These are phyloP conservation scores for Entomortierella chlamydospora DNA, from an alignment of 192 early-diverging fungal genomes.

Conservation along the genomic window DNA sequence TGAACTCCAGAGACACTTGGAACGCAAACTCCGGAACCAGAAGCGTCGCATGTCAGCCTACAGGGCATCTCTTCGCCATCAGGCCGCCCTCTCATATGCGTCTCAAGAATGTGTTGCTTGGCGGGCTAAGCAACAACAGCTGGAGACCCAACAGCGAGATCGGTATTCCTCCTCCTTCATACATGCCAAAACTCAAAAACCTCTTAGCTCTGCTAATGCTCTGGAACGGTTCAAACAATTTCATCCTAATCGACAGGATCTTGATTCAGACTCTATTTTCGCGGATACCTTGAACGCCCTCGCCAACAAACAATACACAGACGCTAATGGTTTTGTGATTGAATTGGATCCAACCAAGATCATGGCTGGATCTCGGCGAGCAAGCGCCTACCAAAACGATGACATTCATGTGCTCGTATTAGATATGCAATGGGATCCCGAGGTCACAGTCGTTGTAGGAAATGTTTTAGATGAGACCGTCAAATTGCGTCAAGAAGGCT, in stretches of 20 bases:
- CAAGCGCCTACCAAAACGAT: constrained; percentile 40
- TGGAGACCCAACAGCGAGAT: neutral
- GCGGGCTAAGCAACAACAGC: constrained; percentile 23
- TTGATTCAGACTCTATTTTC: constrained; percentile 30
- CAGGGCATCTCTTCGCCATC: constrained; percentile 24
- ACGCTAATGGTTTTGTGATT: constrained; percentile 44
- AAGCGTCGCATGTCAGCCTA: constrained; percentile 28
- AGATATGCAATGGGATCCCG: constrained; percentile 53
- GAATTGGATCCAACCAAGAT: constrained; percentile 43
- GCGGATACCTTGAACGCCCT: constrained; percentile 24
- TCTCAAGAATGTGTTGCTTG: constrained; percentile 49
- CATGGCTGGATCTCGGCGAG: constrained; percentile 43
- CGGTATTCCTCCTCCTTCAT: neutral
- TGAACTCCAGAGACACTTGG: constrained; percentile 29
- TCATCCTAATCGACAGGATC: constrained; percentile 32
- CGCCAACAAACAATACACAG: constrained; percentile 31
- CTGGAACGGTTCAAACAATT: constrained; percentile 43
- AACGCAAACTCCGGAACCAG: constrained; percentile 27
- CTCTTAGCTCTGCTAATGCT: neutral
- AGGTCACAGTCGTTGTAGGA: constrained; percentile 47
- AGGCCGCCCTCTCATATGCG: constrained; percentile 16
- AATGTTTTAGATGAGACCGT: constrained; percentile 50
- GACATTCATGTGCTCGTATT: constrained; percentile 47
- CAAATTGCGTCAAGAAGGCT: constrained; percentile 43
- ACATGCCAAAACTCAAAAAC: neutral